Evolutionary conservation across 306 rosid species (phyloP).

Genomic region (Elaeagnus macrophylla): DNA sequence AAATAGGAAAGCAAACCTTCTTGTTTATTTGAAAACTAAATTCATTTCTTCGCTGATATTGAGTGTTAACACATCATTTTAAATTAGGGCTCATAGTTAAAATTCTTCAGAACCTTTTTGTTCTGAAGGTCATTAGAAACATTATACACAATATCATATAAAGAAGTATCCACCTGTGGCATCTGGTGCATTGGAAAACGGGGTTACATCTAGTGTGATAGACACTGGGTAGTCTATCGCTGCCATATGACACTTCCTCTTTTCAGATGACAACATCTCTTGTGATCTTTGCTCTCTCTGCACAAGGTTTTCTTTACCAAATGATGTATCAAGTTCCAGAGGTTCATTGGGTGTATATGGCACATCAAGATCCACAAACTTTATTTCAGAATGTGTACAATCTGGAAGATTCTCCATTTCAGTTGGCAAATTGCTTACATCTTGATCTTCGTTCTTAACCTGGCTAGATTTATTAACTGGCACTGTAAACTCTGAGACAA

Average conservation of each 20-base stretch:
- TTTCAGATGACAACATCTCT: constrained; percentile 30
- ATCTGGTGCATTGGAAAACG: constrained; percentile 30
- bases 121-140: constrained; percentile 5
- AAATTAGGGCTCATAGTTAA: background rate
- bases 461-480: constrained; percentile 19
- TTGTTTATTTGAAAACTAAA: background rate
- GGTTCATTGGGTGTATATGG: constrained; percentile 17
- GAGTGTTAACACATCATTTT: background rate
- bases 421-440: constrained; percentile 17
- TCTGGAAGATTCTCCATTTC: constrained; percentile 34
- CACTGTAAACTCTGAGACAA: constrained; percentile 21
- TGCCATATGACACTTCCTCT: constrained; percentile 15
- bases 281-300: constrained; percentile 15
- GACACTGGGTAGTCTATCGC: constrained; percentile 16
- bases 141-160: constrained; percentile 15
- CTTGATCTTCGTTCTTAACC: constrained; percentile 19
- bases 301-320: constrained; percentile 24
- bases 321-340: constrained; percentile 20
- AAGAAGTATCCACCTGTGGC: constrained; percentile 29
- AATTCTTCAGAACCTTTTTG: background rate
- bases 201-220: constrained; percentile 24
- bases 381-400: constrained; percentile 22
- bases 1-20: constrained; percentile 1
- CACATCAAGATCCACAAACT: constrained; percentile 21
- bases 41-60: background rate